Conservation (phyloP, 495 filamentous ascomycete genomes). For the Hypoxylon rickii region DNA sequence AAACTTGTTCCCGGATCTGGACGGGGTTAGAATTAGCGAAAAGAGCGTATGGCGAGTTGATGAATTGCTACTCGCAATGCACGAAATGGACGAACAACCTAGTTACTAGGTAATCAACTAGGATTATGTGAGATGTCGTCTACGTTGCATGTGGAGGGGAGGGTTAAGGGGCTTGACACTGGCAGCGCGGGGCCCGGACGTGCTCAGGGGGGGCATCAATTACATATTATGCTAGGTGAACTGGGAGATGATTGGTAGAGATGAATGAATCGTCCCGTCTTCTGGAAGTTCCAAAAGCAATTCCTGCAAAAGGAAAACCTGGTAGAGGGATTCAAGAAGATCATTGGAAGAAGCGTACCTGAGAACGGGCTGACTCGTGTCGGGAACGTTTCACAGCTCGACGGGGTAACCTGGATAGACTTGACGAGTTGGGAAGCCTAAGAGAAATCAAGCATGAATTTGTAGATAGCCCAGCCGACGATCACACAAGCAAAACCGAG, state of each 20-base stretch:
- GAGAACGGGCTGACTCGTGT: constrained; percentile 27
- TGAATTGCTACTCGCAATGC: too few species aligned
- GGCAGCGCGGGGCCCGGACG: constrained; percentile 8
- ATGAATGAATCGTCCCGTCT: constrained; percentile 2
- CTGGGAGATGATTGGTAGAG: constrained; percentile 16
- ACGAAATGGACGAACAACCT: constrained; percentile 5
- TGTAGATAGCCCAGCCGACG: constrained; percentile 24
- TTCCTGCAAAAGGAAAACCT: constrained; percentile 7
- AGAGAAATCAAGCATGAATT: constrained; percentile 31
- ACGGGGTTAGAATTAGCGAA: neutral
- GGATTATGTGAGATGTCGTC: constrained; percentile 5
- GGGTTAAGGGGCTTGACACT: constrained; percentile 21
- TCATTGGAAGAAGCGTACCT: constrained; percentile 33
- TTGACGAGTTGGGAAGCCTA: constrained; percentile 14
- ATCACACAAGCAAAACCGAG: constrained; percentile 31
- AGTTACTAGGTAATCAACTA: neutral
- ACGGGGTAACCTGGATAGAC: constrained; percentile 10
- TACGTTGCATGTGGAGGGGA: constrained; percentile 6
- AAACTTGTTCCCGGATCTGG: neutral
- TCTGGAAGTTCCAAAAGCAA: constrained; percentile 15
- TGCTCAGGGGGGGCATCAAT: constrained; percentile 6
- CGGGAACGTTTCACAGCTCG: constrained; percentile 39
- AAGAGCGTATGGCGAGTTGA: constrained; percentile 2
- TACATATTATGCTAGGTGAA: constrained; percentile 8
- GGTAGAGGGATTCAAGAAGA: constrained; percentile 2